Conservation (phyloP, 148 eudicot species). For the Polygonum aviculare region DNA sequence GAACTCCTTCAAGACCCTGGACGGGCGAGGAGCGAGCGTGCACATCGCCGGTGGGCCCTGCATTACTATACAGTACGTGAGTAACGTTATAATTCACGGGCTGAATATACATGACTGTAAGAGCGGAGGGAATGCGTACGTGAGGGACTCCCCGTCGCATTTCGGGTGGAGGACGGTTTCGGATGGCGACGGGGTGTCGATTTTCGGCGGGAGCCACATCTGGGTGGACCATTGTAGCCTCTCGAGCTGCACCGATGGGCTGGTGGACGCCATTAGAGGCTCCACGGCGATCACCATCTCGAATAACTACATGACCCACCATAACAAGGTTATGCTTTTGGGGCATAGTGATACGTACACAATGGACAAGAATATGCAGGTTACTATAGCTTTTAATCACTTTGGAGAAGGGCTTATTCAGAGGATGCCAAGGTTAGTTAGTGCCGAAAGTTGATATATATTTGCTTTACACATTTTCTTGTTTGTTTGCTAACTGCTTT, state of each 20-base stretch:
- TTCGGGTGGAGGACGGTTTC: conserved; percentile 50
- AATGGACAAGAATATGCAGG: conserved; percentile 47
- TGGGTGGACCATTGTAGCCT: conserved; percentile 61
- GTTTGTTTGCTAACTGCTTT: too few relatives aligned
- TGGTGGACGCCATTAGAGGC: conserved; percentile 49
- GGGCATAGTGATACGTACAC: conserved; percentile 42
- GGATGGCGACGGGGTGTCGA: conserved; percentile 58
- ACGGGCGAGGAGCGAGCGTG: conserved; percentile 55
- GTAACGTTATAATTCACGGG: conserved; percentile 44
- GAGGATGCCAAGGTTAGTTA: conserved; percentile 44
- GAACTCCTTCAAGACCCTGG: conserved; percentile 61
- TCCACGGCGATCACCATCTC: conserved; percentile 56
- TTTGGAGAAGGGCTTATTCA: conserved; percentile 53
- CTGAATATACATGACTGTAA: conserved; percentile 49
- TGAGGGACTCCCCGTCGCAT: conserved; percentile 40
- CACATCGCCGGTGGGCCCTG: conserved; percentile 63
- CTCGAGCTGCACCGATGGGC: conserved; percentile 46
- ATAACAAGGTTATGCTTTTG: conserved; percentile 54
- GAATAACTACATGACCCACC: conserved; percentile 53
- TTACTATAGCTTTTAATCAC: conserved; percentile 40
- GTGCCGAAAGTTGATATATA: too few relatives aligned
- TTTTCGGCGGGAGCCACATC: conserved; percentile 47
- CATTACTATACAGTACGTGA: conserved; percentile 46
- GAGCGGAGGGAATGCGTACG: conserved; percentile 49
- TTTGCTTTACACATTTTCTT: too few relatives aligned